A percentile compares a stretch with the other conserved stretches of the same genome.
Conservation (phyloP, 1,284 basidiomycete species). For the Malassezia pachydermatis region DNA sequence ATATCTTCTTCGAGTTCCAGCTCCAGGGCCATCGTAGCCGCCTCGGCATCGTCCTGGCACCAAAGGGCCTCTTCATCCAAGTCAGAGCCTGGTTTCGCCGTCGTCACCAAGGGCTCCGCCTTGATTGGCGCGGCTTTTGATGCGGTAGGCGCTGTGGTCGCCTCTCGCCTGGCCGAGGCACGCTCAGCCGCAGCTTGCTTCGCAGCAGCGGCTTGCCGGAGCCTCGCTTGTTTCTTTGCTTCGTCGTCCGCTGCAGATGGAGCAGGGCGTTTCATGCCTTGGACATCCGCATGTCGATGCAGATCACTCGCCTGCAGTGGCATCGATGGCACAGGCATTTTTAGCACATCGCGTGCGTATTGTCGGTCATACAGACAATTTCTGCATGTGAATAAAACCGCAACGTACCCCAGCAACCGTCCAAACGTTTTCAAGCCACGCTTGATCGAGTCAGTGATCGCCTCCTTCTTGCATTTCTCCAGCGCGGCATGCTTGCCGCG, state of each 20-base stretch:
- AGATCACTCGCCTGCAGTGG: slow-evolving; percentile 11
- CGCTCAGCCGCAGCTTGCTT: slow-evolving; percentile 6
- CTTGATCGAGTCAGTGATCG: slow-evolving; percentile 87
- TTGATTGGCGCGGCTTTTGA: not conserved
- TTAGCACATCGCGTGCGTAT: slow-evolving; percentile 71
- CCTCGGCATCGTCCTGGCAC: slow-evolving; percentile 17
- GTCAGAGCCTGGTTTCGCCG: not conserved
- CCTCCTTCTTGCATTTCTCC: slow-evolving; percentile 98
- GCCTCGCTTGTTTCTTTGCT: not conserved
- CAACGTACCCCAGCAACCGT: slow-evolving; percentile 62
- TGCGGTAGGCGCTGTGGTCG: not conserved
- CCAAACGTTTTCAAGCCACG: slow-evolving; percentile 83
- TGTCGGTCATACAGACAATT: slow-evolving; percentile 91
- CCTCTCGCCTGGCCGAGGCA: not conserved
- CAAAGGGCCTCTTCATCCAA: not conserved
- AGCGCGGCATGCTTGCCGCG: slow-evolving; percentile 74
- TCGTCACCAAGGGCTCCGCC: not conserved
- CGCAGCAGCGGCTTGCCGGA: no score
- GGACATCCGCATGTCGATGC: slow-evolving; percentile 6
- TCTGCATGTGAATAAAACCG: not conserved
- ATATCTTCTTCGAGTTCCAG: slow-evolving; percentile 17
- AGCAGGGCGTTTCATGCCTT: slow-evolving; percentile 2
- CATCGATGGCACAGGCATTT: slow-evolving; percentile 61
- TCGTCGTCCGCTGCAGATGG: not conserved
- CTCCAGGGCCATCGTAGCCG: slow-evolving; percentile 27